phyloP scores from a whole-genome alignment of 306 rosid genomes.

The Rosa multiflora region DNA sequence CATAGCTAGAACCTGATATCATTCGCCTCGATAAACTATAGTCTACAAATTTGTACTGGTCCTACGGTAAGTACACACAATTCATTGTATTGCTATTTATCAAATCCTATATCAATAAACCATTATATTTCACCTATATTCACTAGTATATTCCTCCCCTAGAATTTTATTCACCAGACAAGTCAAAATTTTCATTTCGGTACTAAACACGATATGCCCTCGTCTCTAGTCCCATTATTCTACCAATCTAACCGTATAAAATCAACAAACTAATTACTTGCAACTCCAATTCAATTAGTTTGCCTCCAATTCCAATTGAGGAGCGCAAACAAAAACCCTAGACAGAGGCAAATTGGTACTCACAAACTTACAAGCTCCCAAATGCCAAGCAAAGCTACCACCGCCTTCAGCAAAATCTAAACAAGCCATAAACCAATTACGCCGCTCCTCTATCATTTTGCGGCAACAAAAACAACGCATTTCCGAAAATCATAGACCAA shows the following conservation, averaged over 20 bases:
- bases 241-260: not conserved
- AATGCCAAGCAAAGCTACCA: not conserved
- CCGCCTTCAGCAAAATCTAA: not conserved
- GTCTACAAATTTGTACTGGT: not conserved
- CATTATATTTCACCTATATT: too few relatives aligned
- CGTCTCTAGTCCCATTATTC: not conserved
- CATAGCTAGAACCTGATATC: not conserved
- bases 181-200: too few relatives aligned
- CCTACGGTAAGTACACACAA: not conserved
- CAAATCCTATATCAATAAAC: too few relatives aligned
- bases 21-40: not conserved
- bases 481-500: not conserved
- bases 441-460: not conserved
- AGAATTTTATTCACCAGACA: too few relatives aligned
- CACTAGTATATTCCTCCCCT: too few relatives aligned
- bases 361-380: not conserved
- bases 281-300: not conserved
- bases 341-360: not conserved
- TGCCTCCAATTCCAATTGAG: constrained; percentile 8
- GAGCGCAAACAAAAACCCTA: constrained; percentile 1
- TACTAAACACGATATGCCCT: not conserved
- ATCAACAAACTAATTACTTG: not conserved
- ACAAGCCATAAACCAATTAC: too few relatives aligned
- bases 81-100: too few relatives aligned
- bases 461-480: not conserved